Evolutionary conservation across 1,284 basidiomycete species (phyloP), one percentile per base, ranked within the genome.

Genomic region (Mycena sp.): DNA sequence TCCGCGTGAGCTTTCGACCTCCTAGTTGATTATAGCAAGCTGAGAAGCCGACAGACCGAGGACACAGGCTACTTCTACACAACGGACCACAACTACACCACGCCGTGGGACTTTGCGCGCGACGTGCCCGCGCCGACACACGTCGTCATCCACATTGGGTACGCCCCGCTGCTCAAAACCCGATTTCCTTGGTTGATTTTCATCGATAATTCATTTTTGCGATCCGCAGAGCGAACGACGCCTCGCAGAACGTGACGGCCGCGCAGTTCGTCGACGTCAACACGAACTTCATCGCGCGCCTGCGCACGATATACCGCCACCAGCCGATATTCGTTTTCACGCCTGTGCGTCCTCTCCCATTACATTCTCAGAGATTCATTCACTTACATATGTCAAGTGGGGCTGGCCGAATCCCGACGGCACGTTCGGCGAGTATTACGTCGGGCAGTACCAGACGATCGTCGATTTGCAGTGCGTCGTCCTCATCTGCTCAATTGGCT

Each of bases 111-210:
- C 64, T 87, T 88, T 66, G 54, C 67, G 7, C 74, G 78, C 3
- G 85, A 88, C 65, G 67, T 73, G 5, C 83, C 84, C 6, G 61
- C 75, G 0, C 74, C 84, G 5, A 85, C 85, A 4, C 85, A 86
- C 64, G 70, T 87, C 45, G 80, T 87, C 3, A 81, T 86, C 21
- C 83, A 86, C 65, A 84, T 87, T 55, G 85, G 85, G 83, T 84
- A 45, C 19, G 23, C 35, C 29, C 52, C 11, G 16, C 44, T 26
- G 14, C 17, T n/a, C 16, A n/a, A 17, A 11, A n/a, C 19, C 19
- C 40, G 44, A 32, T 25, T 17, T 16, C 6, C 1, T 2, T n/a
- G 21, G 17, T 38, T 25, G 9, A 3, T 6, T 11, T 45, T 25
- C 40, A 14, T 9, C n/a, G 21, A 17, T 35, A n/a, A 37, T 11